Percentiles rank a stretch among this genome's conserved stretches.
Evolutionary conservation across 2,329 filamentous ascomycete genomes (phyloP).

Genomic region (Lachnellula subtilissima): DNA sequence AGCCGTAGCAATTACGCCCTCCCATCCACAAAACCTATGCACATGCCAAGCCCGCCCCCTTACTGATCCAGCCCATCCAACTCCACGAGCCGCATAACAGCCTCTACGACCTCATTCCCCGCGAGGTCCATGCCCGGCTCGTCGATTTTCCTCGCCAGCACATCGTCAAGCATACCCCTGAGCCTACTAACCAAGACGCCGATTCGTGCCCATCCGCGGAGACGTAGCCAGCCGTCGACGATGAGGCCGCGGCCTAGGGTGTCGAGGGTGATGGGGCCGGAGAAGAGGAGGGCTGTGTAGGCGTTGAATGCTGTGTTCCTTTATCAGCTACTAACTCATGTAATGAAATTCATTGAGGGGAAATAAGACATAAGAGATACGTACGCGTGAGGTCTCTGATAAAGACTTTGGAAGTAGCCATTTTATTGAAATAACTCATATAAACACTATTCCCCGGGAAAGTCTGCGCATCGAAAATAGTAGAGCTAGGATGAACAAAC

Average conservation of each 20-base stretch:
- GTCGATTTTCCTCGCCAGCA: constrained; percentile 77
- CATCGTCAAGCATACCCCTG: constrained; percentile 78
- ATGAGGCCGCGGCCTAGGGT: constrained; percentile 80
- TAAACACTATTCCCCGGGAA: constrained; percentile 74
- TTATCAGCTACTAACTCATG: neutral
- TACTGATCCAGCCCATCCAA: constrained; percentile 73
- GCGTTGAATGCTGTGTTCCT: constrained; percentile 67
- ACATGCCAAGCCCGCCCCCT: neutral
- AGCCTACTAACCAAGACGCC: constrained; percentile 82
- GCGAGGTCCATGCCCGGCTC: constrained; percentile 58
- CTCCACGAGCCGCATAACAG: constrained; percentile 79
- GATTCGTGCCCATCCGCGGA: constrained; percentile 91
- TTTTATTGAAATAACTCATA: constrained; percentile 86
- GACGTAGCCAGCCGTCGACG: constrained; percentile 82
- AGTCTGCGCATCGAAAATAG: constrained; percentile 74
- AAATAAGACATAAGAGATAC: constrained; percentile 32
- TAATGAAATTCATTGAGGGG: neutral
- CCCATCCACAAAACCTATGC: neutral
- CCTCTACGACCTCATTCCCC: constrained; percentile 63
- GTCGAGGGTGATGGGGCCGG: constrained; percentile 78
- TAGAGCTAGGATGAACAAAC: constrained; percentile 88
- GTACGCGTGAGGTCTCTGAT: constrained; percentile 83
- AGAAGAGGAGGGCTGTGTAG: constrained; percentile 84
- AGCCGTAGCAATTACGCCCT: constrained; percentile 52
- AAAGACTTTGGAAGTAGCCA: constrained; percentile 88